Base-by-base conservation (phyloP, 495 filamentous ascomycete genomes). In the Aspergillus ellipticus region DNA sequence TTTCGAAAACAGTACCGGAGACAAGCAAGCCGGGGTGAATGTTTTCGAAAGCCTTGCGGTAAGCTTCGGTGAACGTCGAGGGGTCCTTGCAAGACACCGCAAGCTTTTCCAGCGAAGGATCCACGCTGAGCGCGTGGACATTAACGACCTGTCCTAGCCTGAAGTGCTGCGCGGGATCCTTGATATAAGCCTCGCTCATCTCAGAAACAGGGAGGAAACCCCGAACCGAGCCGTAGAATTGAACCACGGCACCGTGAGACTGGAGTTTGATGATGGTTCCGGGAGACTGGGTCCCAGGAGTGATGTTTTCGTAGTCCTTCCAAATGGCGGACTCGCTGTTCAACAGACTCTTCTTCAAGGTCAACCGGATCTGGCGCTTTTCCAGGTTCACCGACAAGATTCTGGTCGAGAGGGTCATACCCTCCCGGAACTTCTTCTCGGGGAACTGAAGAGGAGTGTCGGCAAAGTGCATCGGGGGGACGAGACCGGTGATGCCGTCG, bases 171-270 rank as follows among this genome's bases (percentile, higher is more conserved):
- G 79, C 82, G 6, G 92, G 90, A 64, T 96, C 88, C 62, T 88
- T 82, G 60, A 98, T 96, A 68, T 85, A 97, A 13, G 92, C 89
- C 65, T 97, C 95, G 67, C 92, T 96, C 95, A 98, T 97, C 66
- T 98, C 93, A 3, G 89, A 88, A 2, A 95, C 84, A 1, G 94
- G 93, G 53, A 98, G 80, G 72, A 93, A 97, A 10, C 85, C 95
- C 46, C 83, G 81, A 37, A 97, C 73, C 8, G 77, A 70, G 20
- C 91, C 90, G 64, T 92, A 97, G 75, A 97, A 98, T 61, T 96
- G 92, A 48, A 97, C 89, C 19, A 95, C 82, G 11, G 93, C 94
- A 54, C 94, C 95, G 58, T 83, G 82, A 19, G 79, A 66, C 42
- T 91, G 73, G 11, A 97, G 68, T 43, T 85, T 94, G 58, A 96